Base-by-base conservation (phyloP, 2,329 filamentous ascomycete genomes). In the Ceratocystis variospora region DNA sequence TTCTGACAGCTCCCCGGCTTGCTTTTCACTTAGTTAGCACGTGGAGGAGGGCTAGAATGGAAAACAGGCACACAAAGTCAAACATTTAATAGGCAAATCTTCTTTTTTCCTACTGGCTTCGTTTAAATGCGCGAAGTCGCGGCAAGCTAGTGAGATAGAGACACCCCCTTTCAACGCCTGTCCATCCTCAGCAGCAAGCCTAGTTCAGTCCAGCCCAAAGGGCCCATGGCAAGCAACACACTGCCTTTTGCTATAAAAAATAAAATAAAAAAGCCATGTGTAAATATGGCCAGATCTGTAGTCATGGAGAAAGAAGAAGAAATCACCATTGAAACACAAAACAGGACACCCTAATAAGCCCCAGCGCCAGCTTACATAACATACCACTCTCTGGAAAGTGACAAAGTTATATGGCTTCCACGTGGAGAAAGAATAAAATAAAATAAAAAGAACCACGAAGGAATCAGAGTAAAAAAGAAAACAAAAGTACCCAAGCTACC, bases 1-100 rank as follows among this genome's bases (percentile, higher is more conserved):
- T 53, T 53, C 25, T 59, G 53, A 59, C 53, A 59, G 53, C 53
- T 59, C 5, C 12, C 12, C 25, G 53, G 53, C 53, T 59, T 59
- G 37, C 37, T 37, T 37, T 10, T 37, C 25, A 15, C 33, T 31
- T 59, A 59, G 25, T 19, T 59, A 31, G 53, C 53, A 59, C 53
- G 53, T 59, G 53, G 53, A 59, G 53, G 53, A 59, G 28, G 17
- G 8, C 17, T 3, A 33, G 28, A 17, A 22, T 19, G 33, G 22
- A n/a, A 59, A 15, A 33, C 25, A 7, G 12, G n/a, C 17, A n/a
- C 46, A 59, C 17, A 31, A 31, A 59, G 33, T 37, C 12, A 8
- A 7, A 3, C n/a, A 33, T 33, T 33, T 31, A 59, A 37, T 37
- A 12, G 37, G 8, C 37, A 37, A 37, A 12, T 37, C 37, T 25